Evolutionary conservation across 2,329 filamentous ascomycete species (phyloP).

Genomic region (Leptographium wingfieldii): DNA sequence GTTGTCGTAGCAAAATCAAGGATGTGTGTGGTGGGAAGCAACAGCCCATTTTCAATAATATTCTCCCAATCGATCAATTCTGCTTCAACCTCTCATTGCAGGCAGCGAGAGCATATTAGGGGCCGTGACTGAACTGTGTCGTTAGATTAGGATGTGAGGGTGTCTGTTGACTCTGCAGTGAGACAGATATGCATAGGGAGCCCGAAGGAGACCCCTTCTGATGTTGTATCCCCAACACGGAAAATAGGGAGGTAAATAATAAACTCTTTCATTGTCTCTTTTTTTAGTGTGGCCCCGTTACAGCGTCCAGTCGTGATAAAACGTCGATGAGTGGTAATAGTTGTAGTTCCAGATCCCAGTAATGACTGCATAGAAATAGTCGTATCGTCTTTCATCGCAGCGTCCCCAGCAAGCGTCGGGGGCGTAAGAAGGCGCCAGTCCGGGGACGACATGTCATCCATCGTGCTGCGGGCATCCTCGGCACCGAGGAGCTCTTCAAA

Average conservation of each 20-base stretch:
- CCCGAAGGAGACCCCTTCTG: not conserved
- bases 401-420: not conserved
- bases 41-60: not conserved
- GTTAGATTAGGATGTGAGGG: not conserved
- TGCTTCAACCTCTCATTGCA: not conserved
- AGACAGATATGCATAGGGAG: not conserved
- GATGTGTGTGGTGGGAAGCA: not conserved
- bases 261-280: constrained; percentile 3
- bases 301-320: constrained; percentile 9
- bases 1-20: not conserved
- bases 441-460: not conserved
- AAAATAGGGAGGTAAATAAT: not conserved
- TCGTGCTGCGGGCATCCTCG: constrained; percentile 1
- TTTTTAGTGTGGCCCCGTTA: constrained; percentile 3
- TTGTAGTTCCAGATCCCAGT: not conserved
- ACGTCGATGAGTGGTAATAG: constrained; percentile 5
- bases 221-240: not conserved
- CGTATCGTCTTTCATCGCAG: constrained; percentile 5
- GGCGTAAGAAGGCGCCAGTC: not conserved
- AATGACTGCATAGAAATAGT: constrained; percentile 1
- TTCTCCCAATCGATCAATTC: not conserved
- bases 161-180: not conserved
- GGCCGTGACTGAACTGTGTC: not conserved
- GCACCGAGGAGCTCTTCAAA: not conserved
- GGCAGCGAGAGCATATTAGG: too few species aligned